A percentile compares a stretch with the other conserved stretches of the same genome.
These are phyloP conservation scores for Calocybe gangraenosa DNA, from an alignment of 768 basidiomycete species.

Conservation along the genomic window DNA sequence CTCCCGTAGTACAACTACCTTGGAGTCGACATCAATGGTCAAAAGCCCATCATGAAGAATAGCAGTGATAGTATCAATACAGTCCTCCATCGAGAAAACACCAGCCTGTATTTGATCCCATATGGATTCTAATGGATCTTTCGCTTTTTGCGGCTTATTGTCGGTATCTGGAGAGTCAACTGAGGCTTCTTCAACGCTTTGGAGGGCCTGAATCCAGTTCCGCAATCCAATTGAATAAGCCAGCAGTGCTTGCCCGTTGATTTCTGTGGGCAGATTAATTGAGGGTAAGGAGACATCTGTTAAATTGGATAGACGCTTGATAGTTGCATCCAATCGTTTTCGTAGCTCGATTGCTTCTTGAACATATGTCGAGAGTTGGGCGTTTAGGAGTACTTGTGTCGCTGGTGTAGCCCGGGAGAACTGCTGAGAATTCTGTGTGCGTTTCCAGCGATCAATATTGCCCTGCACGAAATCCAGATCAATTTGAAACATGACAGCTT, in stretches of 20 bases:
- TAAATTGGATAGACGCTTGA: conserved; percentile 21
- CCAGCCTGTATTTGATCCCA: conserved; percentile 8
- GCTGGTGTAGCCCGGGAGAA: conserved; percentile 23
- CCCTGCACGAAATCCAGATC: conserved; percentile 17
- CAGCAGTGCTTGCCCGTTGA: conserved; percentile 21
- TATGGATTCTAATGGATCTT: conserved; percentile 9
- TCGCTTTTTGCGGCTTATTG: conserved; percentile 3
- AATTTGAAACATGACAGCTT: conserved; percentile 23
- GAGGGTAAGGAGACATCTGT: conserved; percentile 19
- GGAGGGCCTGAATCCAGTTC: conserved; percentile 26
- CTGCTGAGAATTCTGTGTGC: conserved; percentile 23
- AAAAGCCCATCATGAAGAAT: conserved; percentile 2
- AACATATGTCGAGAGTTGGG: conserved; percentile 14
- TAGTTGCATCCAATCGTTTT: conserved; percentile 17
- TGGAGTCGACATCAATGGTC: conserved; percentile 6
- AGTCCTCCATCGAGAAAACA: conserved; percentile 7
- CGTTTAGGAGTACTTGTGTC: conserved; percentile 25
- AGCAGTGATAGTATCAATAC: conserved; percentile 3
- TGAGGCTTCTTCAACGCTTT: conserved; percentile 10
- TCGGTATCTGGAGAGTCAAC: background rate
- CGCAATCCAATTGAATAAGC: conserved; percentile 25
- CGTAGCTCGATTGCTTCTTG: conserved; percentile 16
- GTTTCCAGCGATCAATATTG: conserved; percentile 26
- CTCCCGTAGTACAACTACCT: background rate
- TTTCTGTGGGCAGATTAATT: conserved; percentile 5